phyloP scores from a whole-genome alignment of 1,284 basidiomycete genomes.

The Leccinum subatratum region DNA sequence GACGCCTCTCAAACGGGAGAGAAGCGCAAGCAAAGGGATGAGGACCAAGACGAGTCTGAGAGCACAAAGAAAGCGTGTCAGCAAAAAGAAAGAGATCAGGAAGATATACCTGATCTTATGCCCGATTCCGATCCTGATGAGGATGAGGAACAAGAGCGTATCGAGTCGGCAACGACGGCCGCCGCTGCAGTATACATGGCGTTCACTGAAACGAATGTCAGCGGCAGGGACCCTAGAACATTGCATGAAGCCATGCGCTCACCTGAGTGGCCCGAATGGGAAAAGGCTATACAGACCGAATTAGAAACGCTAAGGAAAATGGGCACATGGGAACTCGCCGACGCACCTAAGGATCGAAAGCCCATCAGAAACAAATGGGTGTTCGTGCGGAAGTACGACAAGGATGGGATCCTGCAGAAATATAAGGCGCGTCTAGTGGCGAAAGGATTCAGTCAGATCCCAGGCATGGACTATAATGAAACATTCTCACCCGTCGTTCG shows the following conservation, averaged over 20 bases:
- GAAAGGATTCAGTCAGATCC: constrained; percentile 1
- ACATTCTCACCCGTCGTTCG: not conserved
- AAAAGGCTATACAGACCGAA: constrained; percentile 7
- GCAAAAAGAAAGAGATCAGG: no score
- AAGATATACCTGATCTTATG: not conserved
- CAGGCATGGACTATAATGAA: constrained; percentile 5
- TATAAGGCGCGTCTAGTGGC: constrained; percentile 11
- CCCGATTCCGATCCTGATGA: not conserved
- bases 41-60: not conserved
- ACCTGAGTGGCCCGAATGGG: constrained; percentile 10
- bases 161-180: not conserved
- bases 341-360: not conserved
- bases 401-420: constrained; percentile 4
- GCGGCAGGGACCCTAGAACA: not conserved
- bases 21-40: not conserved
- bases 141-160: not conserved
- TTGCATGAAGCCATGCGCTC: constrained; percentile 1
- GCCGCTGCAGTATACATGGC: not conserved
- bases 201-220: not conserved
- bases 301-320: not conserved
- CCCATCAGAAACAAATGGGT: constrained; percentile 5
- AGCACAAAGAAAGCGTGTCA: not conserved
- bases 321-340: not conserved
- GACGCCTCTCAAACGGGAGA: not conserved
- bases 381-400: constrained; percentile 2